Percentiles rank a stretch among this genome's conserved stretches.
Conservation (phyloP, 805 yeast species). For the Nematodospora valgi region DNA sequence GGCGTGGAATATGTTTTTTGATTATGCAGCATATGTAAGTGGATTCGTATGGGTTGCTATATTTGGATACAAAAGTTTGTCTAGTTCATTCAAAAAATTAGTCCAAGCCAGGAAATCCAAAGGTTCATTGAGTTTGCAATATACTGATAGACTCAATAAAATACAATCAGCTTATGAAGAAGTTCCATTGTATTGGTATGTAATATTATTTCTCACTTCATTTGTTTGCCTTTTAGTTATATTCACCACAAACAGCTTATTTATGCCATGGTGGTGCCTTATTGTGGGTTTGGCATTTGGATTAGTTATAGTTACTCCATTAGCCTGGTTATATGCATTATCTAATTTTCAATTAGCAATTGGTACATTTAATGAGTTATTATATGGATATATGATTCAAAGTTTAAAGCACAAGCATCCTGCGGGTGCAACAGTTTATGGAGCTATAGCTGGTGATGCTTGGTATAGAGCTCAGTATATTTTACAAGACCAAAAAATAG, state of each 20-base stretch:
- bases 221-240: constrained; percentile 28
- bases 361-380: constrained; percentile 45
- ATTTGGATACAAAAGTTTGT: constrained; percentile 24
- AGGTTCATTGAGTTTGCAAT: constrained; percentile 10
- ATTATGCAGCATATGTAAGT: constrained; percentile 44
- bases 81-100: constrained; percentile 13
- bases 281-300: constrained; percentile 42
- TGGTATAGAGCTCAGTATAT: constrained; percentile 22
- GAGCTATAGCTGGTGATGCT: constrained; percentile 46
- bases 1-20: constrained; percentile 46
- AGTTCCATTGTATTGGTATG: constrained; percentile 43
- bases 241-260: constrained; percentile 26
- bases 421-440: constrained; percentile 43
- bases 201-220: constrained; percentile 28
- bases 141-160: constrained; percentile 38
- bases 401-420: constrained; percentile 31
- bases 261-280: constrained; percentile 38
- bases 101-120: constrained; percentile 5
- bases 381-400: constrained; percentile 44
- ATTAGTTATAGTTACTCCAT: constrained; percentile 41
- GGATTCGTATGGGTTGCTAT: constrained; percentile 40
- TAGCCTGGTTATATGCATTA: constrained; percentile 48
- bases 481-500: constrained; percentile 35
- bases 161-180: constrained; percentile 35
- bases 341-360: constrained; percentile 49